These are phyloP conservation scores for Amaranthus tricolor DNA, from an alignment of 179 eudicot genomes.

Conservation along the genomic window DNA sequence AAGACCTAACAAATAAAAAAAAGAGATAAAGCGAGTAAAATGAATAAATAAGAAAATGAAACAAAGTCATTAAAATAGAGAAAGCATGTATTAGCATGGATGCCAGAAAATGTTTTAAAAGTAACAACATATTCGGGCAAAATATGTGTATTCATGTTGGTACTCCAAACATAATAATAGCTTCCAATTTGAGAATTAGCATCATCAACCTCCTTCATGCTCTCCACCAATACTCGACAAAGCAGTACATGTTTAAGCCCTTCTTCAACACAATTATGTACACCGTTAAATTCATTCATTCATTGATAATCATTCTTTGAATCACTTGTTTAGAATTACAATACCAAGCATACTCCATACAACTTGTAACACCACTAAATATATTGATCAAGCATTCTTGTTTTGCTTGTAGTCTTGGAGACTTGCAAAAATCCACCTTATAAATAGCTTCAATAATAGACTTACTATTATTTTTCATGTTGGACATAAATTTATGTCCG, in stretches of 20 bases:
- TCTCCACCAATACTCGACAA: constrained; percentile 55
- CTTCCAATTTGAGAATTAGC: constrained; percentile 26
- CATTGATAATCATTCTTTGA: neutral
- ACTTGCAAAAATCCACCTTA: constrained; percentile 7
- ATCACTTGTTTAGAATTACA: constrained; percentile 12
- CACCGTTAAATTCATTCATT: constrained; percentile 26
- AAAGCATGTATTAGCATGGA: neutral
- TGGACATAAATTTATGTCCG: neutral
- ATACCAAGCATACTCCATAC: constrained; percentile 18
- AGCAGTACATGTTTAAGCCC: constrained; percentile 52
- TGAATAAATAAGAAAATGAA: too few species aligned
- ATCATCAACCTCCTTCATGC: constrained; percentile 45
- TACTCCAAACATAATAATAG: constrained; percentile 45
- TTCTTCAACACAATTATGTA: constrained; percentile 38
- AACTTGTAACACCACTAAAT: neutral
- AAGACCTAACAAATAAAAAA: too few species aligned
- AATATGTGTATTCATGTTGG: constrained; percentile 65
- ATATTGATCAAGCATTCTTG: neutral
- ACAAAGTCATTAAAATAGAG: too few species aligned
- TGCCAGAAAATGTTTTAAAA: constrained; percentile 26
- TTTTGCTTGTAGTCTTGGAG: neutral
- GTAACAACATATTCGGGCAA: constrained; percentile 51
- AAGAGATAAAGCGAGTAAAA: too few species aligned
- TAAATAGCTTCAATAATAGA: neutral
- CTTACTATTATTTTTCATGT: neutral